A percentile compares a stretch with the other conserved stretches of the same genome.
phyloP scores from a whole-genome alignment of 164 flowering plant genomes.

The Umbellularia californica region DNA sequence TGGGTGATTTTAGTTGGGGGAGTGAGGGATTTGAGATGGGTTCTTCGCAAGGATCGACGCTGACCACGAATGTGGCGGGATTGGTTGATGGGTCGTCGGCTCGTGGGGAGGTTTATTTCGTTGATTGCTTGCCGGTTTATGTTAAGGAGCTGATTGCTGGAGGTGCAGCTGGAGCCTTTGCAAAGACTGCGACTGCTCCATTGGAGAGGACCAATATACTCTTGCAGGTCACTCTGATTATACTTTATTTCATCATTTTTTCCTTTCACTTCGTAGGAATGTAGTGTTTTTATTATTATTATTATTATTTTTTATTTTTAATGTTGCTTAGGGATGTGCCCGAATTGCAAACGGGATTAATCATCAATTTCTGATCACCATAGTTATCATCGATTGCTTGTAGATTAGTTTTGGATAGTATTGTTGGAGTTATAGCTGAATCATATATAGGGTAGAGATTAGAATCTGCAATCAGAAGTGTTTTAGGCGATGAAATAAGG shows the following conservation, averaged over 20 bases:
- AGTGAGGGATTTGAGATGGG: slow-evolving; percentile 38
- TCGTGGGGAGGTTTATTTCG: slow-evolving; percentile 26
- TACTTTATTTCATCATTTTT: not conserved
- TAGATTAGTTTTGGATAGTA: too few relatives aligned
- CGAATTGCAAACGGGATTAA: not conserved
- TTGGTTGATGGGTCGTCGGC: slow-evolving; percentile 50
- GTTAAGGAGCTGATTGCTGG: slow-evolving; percentile 90
- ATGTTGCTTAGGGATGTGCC: not conserved
- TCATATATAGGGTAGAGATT: too few relatives aligned
- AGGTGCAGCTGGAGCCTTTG: slow-evolving; percentile 84
- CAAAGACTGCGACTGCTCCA: slow-evolving; percentile 89
- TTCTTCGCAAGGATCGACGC: slow-evolving; percentile 69
- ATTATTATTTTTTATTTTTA: not conserved
- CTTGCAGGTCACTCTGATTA: slow-evolving; percentile 51
- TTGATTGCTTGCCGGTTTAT: slow-evolving; percentile 73
- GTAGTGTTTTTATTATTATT: too few relatives aligned
- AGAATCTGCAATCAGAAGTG: too few relatives aligned
- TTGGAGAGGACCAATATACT: slow-evolving; percentile 79
- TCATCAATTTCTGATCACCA: too few relatives aligned
- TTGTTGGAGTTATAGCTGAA: too few relatives aligned
- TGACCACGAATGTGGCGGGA: slow-evolving; percentile 64
- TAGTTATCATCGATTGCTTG: too few relatives aligned
- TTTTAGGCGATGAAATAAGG: too few relatives aligned
- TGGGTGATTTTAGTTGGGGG: not conserved
- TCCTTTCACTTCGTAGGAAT: not conserved